These are phyloP conservation scores for Amylostereum chailletii DNA, from an alignment of 1,284 basidiomycete species.

Conservation along the genomic window DNA sequence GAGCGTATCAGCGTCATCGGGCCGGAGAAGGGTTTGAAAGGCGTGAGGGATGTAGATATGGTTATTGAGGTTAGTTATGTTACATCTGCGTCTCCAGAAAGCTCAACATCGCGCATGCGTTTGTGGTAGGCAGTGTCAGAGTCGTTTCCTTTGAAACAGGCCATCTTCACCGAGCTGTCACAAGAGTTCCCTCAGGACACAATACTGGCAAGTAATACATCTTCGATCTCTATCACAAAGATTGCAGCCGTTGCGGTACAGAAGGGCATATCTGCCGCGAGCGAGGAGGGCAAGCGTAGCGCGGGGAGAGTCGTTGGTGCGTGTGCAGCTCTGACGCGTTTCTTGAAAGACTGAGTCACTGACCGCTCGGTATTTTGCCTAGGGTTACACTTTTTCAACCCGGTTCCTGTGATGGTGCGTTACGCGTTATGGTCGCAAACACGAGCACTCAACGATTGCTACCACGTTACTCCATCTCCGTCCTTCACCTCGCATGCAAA, in stretches of 20 bases:
- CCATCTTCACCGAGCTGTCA: slow-evolving; percentile 70
- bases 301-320: slow-evolving; percentile 69
- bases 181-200: slow-evolving; percentile 61
- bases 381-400: slow-evolving; percentile 95
- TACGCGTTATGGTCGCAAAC: not conserved
- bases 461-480: not conserved
- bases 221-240: slow-evolving; percentile 90
- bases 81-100: not conserved
- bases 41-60: slow-evolving; percentile 73
- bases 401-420: slow-evolving; percentile 85
- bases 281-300: slow-evolving; percentile 50
- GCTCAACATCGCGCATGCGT: not conserved
- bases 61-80: slow-evolving; percentile 68
- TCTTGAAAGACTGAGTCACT: slow-evolving; percentile 1
- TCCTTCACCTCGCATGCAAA: slow-evolving; percentile 1
- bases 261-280: slow-evolving; percentile 44
- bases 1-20: slow-evolving; percentile 50
- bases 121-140: slow-evolving; percentile 77
- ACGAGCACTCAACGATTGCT: too few relatives aligned
- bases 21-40: slow-evolving; percentile 26
- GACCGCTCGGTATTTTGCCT: not conserved
- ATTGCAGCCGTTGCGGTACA: slow-evolving; percentile 77
- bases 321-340: slow-evolving; percentile 14
- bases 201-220: slow-evolving; percentile 91
- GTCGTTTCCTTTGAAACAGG: slow-evolving; percentile 72